Evolutionary conservation across 768 basidiomycete genomes (phyloP), one percentile per base, ranked within the genome.

Genomic region (Tulasnella sp.): DNA sequence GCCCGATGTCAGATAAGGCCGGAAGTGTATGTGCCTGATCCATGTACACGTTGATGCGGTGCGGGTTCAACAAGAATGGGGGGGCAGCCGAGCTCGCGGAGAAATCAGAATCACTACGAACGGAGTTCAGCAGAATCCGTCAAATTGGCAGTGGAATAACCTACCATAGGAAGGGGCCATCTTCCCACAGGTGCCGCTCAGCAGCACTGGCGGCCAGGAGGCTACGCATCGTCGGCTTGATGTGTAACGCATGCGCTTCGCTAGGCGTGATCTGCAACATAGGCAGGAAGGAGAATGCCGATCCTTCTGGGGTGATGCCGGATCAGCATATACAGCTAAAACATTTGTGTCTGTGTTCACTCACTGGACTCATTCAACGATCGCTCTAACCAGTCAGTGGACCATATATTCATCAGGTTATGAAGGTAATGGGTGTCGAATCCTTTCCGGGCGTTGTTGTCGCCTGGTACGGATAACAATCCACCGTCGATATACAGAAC

Each of bases 401-500:
- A 78, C 95, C 96, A 99, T 58, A 99, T 94, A 69, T 86, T 92
- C 73, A 90, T 82, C 62, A 93, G 73, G 59, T 80, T 85, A 51
- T 73, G 72, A 47, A 90, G 66, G 54, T 80, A 77, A 42, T 80
- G 74, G 26, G 75, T 81, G 48, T 82, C 80, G 5, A 74, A 69
- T 0, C 75, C 76, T 17, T 76, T 74, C 15, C 73, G 69, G 15
- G 78, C 73, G 19, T n/a, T 74, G 67, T 38, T 5, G 67, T 85
- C 78, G 3, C 72, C 75, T 1, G 90, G 87, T 47, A 86, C 73
- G 63, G 80, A 72, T 19, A 88, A 64, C 7, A 93, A 70, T 10
- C 87, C 88, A 13, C 88, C 86, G 48, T 90, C 88, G 27, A 79
- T 75, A 69, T 86, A 88, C 15, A 98, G 70, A 23, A 95, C 69